These are phyloP conservation scores for Chaetoceros tenuissimus DNA, from an alignment of 108 stramenopile species.

Conservation along the genomic window DNA sequence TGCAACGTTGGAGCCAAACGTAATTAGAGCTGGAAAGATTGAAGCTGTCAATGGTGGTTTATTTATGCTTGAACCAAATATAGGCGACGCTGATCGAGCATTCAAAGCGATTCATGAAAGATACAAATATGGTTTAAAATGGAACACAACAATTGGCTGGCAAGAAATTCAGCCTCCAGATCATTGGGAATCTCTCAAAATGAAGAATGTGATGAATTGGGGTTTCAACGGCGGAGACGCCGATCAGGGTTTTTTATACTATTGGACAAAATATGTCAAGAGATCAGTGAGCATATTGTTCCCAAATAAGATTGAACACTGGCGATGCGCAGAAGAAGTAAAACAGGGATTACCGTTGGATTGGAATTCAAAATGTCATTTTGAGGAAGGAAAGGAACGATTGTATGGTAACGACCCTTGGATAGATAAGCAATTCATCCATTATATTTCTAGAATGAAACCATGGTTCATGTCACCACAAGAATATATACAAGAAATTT, in stretches of 20 bases:
- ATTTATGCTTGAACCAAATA: too few species aligned
- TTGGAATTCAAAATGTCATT: too few species aligned
- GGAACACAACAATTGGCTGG: too few species aligned
- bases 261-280: slow-evolving; percentile 25
- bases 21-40: slow-evolving; percentile 17
- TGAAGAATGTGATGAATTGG: slow-evolving; percentile 12
- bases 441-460: too few species aligned
- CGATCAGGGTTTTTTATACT: slow-evolving; percentile 32
- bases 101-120: slow-evolving; percentile 5
- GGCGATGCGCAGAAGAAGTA: slow-evolving; percentile 14
- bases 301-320: too few species aligned
- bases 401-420: too few species aligned
- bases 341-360: too few species aligned
- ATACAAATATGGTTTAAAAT: slow-evolving; percentile 17
- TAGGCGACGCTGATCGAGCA: slow-evolving; percentile 12
- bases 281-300: slow-evolving; percentile 17
- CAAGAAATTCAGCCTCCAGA: slow-evolving; percentile 4
- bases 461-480: too few species aligned
- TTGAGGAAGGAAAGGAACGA: too few species aligned
- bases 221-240: slow-evolving; percentile 21
- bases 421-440: too few species aligned
- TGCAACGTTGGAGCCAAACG: slow-evolving; percentile 20
- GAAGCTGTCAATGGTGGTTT: slow-evolving; percentile 41
- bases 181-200: slow-evolving; percentile 9
- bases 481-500: too few species aligned